A percentile compares a stretch with the other conserved stretches of the same genome.
Conservation (phyloP, 805 yeast species). For the Naumovozyma dairenensis region DNA sequence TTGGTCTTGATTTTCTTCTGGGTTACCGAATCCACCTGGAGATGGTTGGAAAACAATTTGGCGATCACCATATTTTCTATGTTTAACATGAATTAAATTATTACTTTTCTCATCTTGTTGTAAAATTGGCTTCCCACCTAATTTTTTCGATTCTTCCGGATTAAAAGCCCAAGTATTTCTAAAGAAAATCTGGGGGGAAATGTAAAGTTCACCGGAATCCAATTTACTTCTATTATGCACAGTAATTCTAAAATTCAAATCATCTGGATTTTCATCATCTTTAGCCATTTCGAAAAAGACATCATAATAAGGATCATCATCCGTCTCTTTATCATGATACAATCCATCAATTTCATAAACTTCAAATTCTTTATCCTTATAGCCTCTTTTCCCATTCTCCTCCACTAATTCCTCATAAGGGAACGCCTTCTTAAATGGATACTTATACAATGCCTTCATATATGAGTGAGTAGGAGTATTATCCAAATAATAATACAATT, state of each 20-base stretch:
- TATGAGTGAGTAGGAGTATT: constrained; percentile 90
- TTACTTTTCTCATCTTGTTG: constrained; percentile 29
- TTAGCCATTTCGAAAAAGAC: constrained; percentile 86
- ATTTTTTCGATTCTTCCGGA: constrained; percentile 31
- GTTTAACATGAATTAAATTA: constrained; percentile 49
- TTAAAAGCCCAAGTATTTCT: constrained; percentile 94
- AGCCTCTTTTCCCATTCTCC: constrained; percentile 56
- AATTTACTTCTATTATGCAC: constrained; percentile 72
- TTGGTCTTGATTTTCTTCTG: constrained; percentile 10
- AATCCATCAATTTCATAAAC: constrained; percentile 62
- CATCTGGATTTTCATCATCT: constrained; percentile 70
- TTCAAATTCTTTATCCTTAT: constrained; percentile 69
- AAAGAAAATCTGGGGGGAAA: constrained; percentile 74
- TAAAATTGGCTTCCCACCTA: constrained; percentile 37
- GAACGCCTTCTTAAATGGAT: constrained; percentile 67
- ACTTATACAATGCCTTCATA: constrained; percentile 84
- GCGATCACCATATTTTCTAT: constrained; percentile 58
- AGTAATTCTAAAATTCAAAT: constrained; percentile 71
- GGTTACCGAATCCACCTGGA: constrained; percentile 52
- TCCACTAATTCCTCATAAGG: constrained; percentile 72
- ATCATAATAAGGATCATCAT: constrained; percentile 70
- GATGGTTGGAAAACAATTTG: constrained; percentile 72
- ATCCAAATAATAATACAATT: constrained; percentile 74
- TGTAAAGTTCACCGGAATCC: constrained; percentile 76
- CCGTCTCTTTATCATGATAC: constrained; percentile 42